Conservation (phyloP, 768 basidiomycete species). For the Mycena latifolia region DNA sequence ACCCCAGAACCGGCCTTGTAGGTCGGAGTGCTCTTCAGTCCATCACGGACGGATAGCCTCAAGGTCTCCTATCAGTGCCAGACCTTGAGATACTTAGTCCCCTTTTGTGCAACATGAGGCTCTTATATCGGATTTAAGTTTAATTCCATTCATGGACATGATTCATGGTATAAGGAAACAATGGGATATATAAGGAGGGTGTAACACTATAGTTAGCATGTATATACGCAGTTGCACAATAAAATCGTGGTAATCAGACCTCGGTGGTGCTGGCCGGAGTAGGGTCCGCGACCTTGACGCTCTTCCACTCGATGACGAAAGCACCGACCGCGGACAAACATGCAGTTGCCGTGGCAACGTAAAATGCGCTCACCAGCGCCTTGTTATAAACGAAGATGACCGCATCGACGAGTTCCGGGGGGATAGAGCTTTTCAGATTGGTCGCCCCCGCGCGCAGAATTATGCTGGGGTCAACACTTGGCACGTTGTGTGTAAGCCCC, state of each 20-base stretch:
- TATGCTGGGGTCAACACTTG: conserved; percentile 15
- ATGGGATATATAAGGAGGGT: too few species aligned
- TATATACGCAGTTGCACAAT: too few species aligned
- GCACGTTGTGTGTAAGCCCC: conserved; percentile 16
- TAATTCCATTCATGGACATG: too few species aligned
- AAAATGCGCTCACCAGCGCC: conserved; percentile 27
- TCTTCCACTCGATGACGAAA: conserved; percentile 25
- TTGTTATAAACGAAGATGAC: conserved; percentile 25
- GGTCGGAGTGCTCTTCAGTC: too few species aligned
- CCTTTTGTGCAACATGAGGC: too few species aligned
- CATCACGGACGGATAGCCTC: too few species aligned
- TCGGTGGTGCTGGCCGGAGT: background rate
- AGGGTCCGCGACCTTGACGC: conserved; percentile 21
- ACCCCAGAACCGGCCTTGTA: too few species aligned
- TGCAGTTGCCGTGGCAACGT: conserved; percentile 17
- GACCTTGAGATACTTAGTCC: too few species aligned
- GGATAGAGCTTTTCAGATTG: conserved; percentile 13
- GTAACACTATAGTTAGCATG: too few species aligned
- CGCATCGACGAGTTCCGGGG: background rate
- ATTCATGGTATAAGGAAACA: too few species aligned
- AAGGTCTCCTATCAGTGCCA: too few species aligned
- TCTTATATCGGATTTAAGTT: too few species aligned
- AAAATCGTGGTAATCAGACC: background rate
- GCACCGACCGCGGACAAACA: conserved; percentile 23
- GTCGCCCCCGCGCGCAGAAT: conserved; percentile 32